Conservation (phyloP, 495 filamentous ascomycete genomes). For the Gamarada debralockiae region DNA sequence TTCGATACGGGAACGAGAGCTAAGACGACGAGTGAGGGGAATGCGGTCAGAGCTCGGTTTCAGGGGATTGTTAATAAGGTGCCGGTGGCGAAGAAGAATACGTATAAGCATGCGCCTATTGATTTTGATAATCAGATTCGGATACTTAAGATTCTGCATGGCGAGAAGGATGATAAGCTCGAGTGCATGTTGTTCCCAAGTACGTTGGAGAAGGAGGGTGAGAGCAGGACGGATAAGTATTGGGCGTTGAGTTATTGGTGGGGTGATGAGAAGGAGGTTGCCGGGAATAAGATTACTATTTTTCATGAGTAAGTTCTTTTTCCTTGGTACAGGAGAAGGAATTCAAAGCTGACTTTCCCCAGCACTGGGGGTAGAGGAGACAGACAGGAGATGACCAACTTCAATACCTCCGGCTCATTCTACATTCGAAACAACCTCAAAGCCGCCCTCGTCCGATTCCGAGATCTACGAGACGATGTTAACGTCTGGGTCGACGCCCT, state of each 20-base stretch:
- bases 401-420: neutral
- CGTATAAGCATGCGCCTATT: no score
- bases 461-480: slow-evolving; percentile 37
- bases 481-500: slow-evolving; percentile 38
- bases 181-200: neutral
- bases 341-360: no score
- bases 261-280: neutral
- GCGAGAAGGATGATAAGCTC: neutral
- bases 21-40: no score
- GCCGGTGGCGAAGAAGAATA: no score
- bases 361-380: neutral
- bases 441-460: slow-evolving; percentile 10
- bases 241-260: neutral
- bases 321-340: no score
- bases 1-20: no score
- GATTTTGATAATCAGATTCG: no score
- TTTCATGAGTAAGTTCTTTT: no score
- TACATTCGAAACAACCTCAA: neutral
- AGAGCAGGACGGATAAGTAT: neutral
- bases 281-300: neutral
- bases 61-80: no score
- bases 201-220: neutral
- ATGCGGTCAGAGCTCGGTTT: no score
- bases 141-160: neutral
- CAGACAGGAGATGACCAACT: no score